Evolutionary conservation across 164 flowering plant species (phyloP).

Genomic region (Chloranthus sessilifolius): DNA sequence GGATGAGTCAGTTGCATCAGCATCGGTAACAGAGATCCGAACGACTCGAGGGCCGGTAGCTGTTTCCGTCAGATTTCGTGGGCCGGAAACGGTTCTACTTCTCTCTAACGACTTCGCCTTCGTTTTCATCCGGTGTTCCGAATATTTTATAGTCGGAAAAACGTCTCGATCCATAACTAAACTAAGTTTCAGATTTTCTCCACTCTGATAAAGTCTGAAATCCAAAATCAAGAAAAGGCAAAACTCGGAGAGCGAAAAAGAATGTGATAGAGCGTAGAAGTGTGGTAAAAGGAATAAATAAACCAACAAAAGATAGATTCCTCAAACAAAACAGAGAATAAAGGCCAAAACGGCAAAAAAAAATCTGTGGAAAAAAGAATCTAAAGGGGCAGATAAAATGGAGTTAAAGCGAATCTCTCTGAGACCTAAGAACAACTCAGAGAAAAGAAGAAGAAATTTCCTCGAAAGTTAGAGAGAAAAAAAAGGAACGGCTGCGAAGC

Average conservation of each 20-base stretch:
- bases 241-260: background rate
- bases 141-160: constrained; percentile 32
- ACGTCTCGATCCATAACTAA: constrained; percentile 10
- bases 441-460: constrained; percentile 9
- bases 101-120: background rate
- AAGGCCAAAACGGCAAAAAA: background rate
- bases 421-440: background rate
- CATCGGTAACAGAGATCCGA: constrained; percentile 61
- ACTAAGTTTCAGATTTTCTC: background rate
- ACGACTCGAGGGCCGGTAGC: constrained; percentile 29
- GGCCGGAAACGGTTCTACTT: background rate
- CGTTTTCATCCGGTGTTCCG: constrained; percentile 36
- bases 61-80: background rate
- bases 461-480: constrained; percentile 3
- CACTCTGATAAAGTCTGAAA: constrained; percentile 17
- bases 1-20: constrained; percentile 88
- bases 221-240: background rate
- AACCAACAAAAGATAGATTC: constrained; percentile 19
- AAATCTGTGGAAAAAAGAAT: background rate
- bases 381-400: background rate
- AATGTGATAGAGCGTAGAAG: background rate
- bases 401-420: background rate
- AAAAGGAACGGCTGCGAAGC: background rate
- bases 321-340: background rate
- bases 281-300: too few relatives aligned